Evolutionary conservation across 805 yeast genomes (phyloP), one percentile per base, ranked within the genome.

Genomic region (Pichia eremophila): DNA sequence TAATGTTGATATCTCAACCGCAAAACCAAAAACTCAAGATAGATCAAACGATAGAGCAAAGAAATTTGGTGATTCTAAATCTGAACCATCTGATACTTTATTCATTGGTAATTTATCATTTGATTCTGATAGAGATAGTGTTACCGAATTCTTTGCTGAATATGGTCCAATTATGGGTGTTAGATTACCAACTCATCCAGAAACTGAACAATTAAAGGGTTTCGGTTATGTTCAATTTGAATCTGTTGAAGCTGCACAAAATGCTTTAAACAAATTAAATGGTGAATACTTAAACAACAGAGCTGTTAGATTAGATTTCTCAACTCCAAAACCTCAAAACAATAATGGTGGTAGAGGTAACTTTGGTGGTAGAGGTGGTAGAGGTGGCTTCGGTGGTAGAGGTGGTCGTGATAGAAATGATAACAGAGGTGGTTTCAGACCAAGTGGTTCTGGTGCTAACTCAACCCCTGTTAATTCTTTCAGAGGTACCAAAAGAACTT

Each of bases 161-260:
- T 76, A 77, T 68, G 98, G 96, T 66, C 75, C 77, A 53, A 87
- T 93, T 52, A 71, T 88, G 47, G 86, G 95, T 53, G 90, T 89
- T 59, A 84, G 99, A 75, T 74, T 93, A 57, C 99, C 99, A 69
- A 91, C 98, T 40, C 95, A 93, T 73, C 97, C 96, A 63, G 98
- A 91, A 69, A 90, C 98, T 56, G 95, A 89, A 69, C 96, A 91
- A 74, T 95, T 95, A 69, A 93, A 93, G 80, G 99, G 99, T 58
- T 93, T 93, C 73, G 99, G 98, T 57, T 93, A 93, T 71, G 96
- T 91, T 49, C 98, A 93, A 73, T 91, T 78, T 65, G 74, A 85
- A 41, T 75, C 83, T 50, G 74, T 85, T 55, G 98, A 90, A 41
- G 95, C 87, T 67, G 97, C 99, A 58, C 78, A 83, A 69, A 78